These are phyloP conservation scores for Diutina pseudorugosa DNA, from an alignment of 1,139 yeast genomes.

Conservation along the genomic window DNA sequence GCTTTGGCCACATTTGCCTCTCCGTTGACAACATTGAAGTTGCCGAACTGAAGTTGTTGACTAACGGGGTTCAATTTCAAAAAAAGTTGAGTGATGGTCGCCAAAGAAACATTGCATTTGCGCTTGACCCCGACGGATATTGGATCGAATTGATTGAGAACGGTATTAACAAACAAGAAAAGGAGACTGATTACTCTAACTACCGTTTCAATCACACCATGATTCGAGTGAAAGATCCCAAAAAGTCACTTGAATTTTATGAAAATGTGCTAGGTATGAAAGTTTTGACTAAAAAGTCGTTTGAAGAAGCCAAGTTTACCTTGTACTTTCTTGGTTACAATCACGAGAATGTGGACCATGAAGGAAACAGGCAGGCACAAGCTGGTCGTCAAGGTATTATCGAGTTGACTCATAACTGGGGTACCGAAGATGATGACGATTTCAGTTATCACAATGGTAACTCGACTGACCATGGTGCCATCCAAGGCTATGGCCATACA, in stretches of 20 bases:
- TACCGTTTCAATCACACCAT: constrained; percentile 80
- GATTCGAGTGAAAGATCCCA: constrained; percentile 85
- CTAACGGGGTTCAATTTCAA: constrained; percentile 59
- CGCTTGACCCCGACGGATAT: constrained; percentile 89
- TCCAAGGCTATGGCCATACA: constrained; percentile 80
- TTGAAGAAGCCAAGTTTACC: constrained; percentile 65
- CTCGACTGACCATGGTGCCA: constrained; percentile 37
- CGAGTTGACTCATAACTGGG: constrained; percentile 92
- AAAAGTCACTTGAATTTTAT: constrained; percentile 65
- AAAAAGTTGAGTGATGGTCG: constrained; percentile 83
- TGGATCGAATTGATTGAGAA: constrained; percentile 88
- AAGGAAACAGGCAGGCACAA: constrained; percentile 15
- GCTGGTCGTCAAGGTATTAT: constrained; percentile 51
- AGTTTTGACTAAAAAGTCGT: constrained; percentile 41
- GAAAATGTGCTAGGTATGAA: constrained; percentile 71
- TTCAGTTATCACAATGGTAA: constrained; percentile 82
- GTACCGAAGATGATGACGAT: constrained; percentile 68
- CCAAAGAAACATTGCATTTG: constrained; percentile 87
- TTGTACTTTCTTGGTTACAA: constrained; percentile 75
- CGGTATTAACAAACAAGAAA: constrained; percentile 27
- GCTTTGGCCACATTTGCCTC: constrained; percentile 89
- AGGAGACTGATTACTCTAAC: constrained; percentile 22
- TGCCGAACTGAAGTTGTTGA: constrained; percentile 45
- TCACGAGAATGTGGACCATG: constrained; percentile 20
- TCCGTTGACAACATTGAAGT: constrained; percentile 69